Evolutionary conservation across 139 green algal genomes (phyloP).

Genomic region (Chlorella sp.): DNA sequence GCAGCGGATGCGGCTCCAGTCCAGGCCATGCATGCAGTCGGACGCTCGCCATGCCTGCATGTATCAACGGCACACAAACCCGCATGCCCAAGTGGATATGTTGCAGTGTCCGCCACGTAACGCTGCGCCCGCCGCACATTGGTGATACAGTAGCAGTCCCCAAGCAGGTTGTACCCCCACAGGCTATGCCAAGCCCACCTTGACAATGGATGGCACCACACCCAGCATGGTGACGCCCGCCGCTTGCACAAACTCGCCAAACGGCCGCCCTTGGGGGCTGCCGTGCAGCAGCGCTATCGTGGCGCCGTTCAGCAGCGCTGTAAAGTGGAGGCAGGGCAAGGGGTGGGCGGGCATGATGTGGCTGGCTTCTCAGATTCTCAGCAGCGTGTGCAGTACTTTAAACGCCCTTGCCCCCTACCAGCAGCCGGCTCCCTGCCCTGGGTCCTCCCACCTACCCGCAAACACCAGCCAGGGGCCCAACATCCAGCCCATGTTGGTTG

Average conservation of each 20-base stretch:
- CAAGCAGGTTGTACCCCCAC: too few species aligned
- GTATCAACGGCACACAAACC: too few species aligned
- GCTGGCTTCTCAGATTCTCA: too few species aligned
- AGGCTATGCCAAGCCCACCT: constrained; percentile 20
- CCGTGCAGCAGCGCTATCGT: constrained; percentile 88
- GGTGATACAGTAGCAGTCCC: too few species aligned
- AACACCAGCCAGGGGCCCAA: constrained; percentile 97
- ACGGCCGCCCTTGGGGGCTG: constrained; percentile 71
- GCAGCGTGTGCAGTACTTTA: too few species aligned
- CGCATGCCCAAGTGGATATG: too few species aligned
- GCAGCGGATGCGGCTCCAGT: constrained; percentile 61
- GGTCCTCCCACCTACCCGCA: constrained; percentile 23
- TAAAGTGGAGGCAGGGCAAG: too few species aligned
- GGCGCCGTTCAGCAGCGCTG: constrained; percentile 84
- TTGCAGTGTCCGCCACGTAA: too few species aligned
- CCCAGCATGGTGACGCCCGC: constrained; percentile 88
- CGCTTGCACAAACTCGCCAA: constrained; percentile 79
- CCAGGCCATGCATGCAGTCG: constrained; percentile 63
- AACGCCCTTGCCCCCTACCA: too few species aligned
- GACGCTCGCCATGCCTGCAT: constrained; percentile 68
- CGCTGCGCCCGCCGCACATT: too few species aligned
- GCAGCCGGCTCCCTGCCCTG: too few species aligned
- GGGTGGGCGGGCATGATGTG: too few species aligned
- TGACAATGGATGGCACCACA: constrained; percentile 86
- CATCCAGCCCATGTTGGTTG: constrained; percentile 97